Evolutionary conservation across 441 rosid genomes (phyloP), one percentile per base, ranked within the genome.

Genomic region (Cnidoscolus chayamansa): DNA sequence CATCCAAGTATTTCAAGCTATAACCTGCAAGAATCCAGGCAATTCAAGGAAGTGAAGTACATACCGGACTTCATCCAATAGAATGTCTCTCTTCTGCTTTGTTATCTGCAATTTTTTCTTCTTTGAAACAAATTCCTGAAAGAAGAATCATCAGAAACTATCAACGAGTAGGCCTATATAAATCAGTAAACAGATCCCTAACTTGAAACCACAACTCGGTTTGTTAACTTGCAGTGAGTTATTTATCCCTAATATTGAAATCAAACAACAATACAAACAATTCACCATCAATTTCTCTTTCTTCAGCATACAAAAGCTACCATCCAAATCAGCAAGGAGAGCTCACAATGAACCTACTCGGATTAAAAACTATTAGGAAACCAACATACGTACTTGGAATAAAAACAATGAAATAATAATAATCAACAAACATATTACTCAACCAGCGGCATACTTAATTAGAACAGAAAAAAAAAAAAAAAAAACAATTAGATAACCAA

Each of bases 11-110:
- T 51, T 16, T 57, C 59, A 48, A 16, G 0, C 30, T 7, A 3
- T 6, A 65, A 58, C 7, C 45, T 30, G 25, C 11, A 51, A n/a
- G 49, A 47, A 37, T 61, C 68, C 30, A 12, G 47, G 61, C 66
- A 71, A 31, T 25, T 20, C 32, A 50, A 30, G 48, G 11, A 32
- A 74, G 53, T 67, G 35, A 71, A 51, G 49, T 76, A 32, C 80
- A 53, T 67, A 85, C 90, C 74, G 67, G 63, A 85, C 84, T 82
- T 87, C 90, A 54, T 64, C 84, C 74, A 57, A 60, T 73, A 87
- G 86, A 67, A 73, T 74, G 12, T 81, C 85, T 71, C 77, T 81
- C 77, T 79, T 82, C 82, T 79, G 79, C 77, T 70, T 70, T 37
- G 76, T 73, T 31, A 53, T 56, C 71, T 72, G 81, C 81, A 85